Percentiles rank a stretch among this genome's conserved stretches.
Conservation (phyloP, 148 eudicot species). For the Chenopodium suecicum region DNA sequence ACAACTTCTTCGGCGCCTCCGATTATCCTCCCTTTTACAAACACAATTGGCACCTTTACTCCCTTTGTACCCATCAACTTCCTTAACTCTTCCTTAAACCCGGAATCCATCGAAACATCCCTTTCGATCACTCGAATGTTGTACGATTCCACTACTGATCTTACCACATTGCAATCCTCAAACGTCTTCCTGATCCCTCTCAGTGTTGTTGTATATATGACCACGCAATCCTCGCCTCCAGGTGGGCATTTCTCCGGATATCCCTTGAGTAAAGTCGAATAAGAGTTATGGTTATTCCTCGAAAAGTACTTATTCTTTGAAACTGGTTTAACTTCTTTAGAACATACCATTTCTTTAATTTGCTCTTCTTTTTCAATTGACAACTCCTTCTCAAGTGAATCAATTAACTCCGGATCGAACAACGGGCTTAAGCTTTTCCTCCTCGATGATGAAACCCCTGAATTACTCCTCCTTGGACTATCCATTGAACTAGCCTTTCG, state of each 20-base stretch:
- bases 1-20: conserved; percentile 73
- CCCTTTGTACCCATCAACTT: conserved; percentile 54
- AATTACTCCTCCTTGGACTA: conserved; percentile 32
- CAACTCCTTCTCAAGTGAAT: conserved; percentile 47
- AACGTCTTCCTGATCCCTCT: conserved; percentile 92
- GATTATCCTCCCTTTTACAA: conserved; percentile 70
- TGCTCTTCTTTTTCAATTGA: conserved; percentile 54
- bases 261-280: conserved; percentile 21
- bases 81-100: conserved; percentile 77
- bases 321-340: conserved; percentile 11
- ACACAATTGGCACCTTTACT: conserved; percentile 68
- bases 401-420: conserved; percentile 67
- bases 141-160: conserved; percentile 55
- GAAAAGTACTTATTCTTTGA: not conserved
- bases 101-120: conserved; percentile 85
- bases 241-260: conserved; percentile 57
- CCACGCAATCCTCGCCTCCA: conserved; percentile 56
- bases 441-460: conserved; percentile 34
- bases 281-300: conserved; percentile 9
- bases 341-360: conserved; percentile 56
- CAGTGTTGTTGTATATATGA: conserved; percentile 75
- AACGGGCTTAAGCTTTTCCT: conserved; percentile 61
- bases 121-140: conserved; percentile 56
- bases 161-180: conserved; percentile 75
- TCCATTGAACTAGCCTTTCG: conserved; percentile 38